Conservation (phyloP, 2,329 filamentous ascomycete species). For the Sphaerostilbella broomeana region DNA sequence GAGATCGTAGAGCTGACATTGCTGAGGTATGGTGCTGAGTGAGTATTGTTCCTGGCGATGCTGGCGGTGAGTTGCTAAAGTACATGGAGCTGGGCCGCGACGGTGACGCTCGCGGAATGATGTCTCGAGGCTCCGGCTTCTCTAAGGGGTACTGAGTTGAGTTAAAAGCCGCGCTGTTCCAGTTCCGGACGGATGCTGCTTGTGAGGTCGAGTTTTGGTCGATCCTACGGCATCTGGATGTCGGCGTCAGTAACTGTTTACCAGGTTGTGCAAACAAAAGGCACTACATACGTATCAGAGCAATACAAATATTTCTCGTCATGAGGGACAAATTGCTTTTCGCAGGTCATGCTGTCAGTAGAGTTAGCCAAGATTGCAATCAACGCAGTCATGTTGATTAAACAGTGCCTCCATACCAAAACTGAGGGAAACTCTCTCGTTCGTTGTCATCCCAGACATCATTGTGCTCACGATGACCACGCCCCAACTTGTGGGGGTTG, state of each 20-base stretch:
- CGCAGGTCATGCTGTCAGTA: constrained; percentile 53
- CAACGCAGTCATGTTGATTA: constrained; percentile 10
- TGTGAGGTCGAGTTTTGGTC: constrained; percentile 39
- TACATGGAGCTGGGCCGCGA: constrained; percentile 52
- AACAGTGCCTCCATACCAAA: constrained; percentile 45
- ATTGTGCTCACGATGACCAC: constrained; percentile 45
- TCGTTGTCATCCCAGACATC: constrained; percentile 51
- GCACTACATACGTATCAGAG: constrained; percentile 50
- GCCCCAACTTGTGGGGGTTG: constrained; percentile 41
- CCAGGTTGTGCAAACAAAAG: background rate
- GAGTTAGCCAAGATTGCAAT: constrained; percentile 17
- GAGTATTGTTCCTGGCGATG: constrained; percentile 34
- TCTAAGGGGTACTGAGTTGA: constrained; percentile 41
- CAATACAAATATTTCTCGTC: constrained; percentile 56
- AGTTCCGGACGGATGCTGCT: constrained; percentile 23
- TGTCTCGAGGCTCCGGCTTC: constrained; percentile 51
- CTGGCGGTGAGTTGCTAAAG: constrained; percentile 46
- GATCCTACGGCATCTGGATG: constrained; percentile 45
- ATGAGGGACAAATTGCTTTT: constrained; percentile 57
- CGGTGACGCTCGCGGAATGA: constrained; percentile 57
- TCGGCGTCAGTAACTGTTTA: constrained; percentile 16
- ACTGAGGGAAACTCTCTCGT: constrained; percentile 58
- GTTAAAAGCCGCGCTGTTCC: constrained; percentile 24
- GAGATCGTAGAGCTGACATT: constrained; percentile 49
- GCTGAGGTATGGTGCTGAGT: constrained; percentile 41